Evolutionary conservation across 345 rosid species (phyloP), one percentile per base, ranked within the genome.

Genomic region (Eucalyptus rudis): DNA sequence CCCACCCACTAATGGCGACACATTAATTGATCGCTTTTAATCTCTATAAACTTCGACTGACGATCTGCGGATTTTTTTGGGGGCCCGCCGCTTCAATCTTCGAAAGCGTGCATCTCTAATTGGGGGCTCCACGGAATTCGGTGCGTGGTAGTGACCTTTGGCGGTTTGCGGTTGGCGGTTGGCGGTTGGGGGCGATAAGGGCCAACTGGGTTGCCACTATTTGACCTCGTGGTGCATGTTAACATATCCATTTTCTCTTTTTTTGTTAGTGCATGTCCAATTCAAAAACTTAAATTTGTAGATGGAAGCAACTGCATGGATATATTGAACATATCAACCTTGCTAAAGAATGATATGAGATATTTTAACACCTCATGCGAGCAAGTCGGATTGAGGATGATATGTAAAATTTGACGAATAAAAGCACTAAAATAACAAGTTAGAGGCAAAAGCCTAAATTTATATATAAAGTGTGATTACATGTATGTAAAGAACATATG

Each of bases 281-380:
- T 8, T 66, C 24, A 16, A 66, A 66, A 20, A 59, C 33, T 27
- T 27, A 62, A 19, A 52, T 19, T 7, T 7, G 0, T 29, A 4
- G 4, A 6, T 64, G 4, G 3, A 64, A 29, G 36, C 33, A 29
- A n/a, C 2, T 0, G 0, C 5, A 13, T 29, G 3, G n/a, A 29
- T 13, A 64, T 13, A 13, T 29, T n/a, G 10, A 66, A 33, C 79
- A 66, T 19, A 16, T 66, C 0, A 31, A 15, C 44, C 2, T 19
- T 10, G 0, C 2, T 9, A 17, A 66, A 19, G 22, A 14, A 33
- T 0, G 6, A 66, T 14, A 66, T n/a, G 3, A 17, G 44, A 68
- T 5, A 33, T 9, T 68, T 68, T 71, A 71, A 71, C 13, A 36
- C 4, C 1, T 1, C 15, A 8, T 71, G 10, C 0, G 2, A 2